phyloP scores from a whole-genome alignment of 1,284 basidiomycete species.

The Cutaneotrichosporon cyanovorans region DNA sequence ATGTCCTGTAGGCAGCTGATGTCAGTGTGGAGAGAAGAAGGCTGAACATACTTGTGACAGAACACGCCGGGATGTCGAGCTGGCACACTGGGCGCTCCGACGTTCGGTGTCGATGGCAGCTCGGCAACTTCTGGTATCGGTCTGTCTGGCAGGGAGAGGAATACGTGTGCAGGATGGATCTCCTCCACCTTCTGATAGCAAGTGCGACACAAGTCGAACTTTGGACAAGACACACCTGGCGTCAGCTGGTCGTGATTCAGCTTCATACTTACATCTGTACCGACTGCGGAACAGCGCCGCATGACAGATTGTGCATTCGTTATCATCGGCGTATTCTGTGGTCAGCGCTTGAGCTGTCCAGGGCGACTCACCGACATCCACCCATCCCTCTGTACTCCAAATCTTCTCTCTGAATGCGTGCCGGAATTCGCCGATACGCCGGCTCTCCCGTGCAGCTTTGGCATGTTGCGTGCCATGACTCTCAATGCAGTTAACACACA shows the following conservation, averaged over 20 bases:
- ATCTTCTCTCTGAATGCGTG: slow-evolving; percentile 78
- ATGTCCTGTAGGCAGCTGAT: slow-evolving; percentile 76
- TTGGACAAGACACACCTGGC: slow-evolving; percentile 58
- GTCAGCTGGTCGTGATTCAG: slow-evolving; percentile 1
- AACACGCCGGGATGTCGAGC: slow-evolving; percentile 44
- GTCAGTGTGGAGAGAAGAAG: not conserved
- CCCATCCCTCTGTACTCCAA: slow-evolving; percentile 73
- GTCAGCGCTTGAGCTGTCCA: slow-evolving; percentile 1
- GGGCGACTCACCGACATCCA: slow-evolving; percentile 72
- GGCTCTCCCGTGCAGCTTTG: slow-evolving; percentile 37
- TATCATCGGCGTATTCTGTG: slow-evolving; percentile 54
- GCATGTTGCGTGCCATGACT: slow-evolving; percentile 68
- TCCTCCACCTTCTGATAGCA: slow-evolving; percentile 65
- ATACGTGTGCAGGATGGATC: slow-evolving; percentile 77
- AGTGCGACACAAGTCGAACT: slow-evolving; percentile 69
- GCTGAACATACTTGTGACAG: slow-evolving; percentile 58
- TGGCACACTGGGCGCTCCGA: not conserved
- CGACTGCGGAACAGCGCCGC: slow-evolving; percentile 56
- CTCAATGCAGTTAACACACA: slow-evolving; percentile 71
- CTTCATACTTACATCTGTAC: slow-evolving; percentile 59
- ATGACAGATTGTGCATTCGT: slow-evolving; percentile 69
- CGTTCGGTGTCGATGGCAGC: not conserved
- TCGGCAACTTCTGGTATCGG: slow-evolving; percentile 11
- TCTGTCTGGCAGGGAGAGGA: slow-evolving; percentile 64
- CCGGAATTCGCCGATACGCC: slow-evolving; percentile 51